Evolutionary conservation across 805 yeast genomes (phyloP), one percentile per base, ranked within the genome.

Genomic region (Lachancea kluyveri): DNA sequence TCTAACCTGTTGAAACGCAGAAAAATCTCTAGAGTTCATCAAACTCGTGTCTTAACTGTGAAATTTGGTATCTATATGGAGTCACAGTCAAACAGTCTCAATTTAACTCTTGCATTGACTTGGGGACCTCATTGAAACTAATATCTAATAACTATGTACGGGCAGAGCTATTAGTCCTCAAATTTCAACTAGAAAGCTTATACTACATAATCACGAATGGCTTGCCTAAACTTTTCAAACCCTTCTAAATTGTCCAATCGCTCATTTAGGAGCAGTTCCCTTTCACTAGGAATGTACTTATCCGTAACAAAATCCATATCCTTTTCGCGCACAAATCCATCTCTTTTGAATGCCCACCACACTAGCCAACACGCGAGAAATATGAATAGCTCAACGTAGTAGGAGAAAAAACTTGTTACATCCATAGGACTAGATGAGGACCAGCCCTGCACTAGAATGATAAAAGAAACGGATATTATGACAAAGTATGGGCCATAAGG

Each of bases 301-400:
- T 69, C 76, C 4, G 72, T 61, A 25, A 62, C 73, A 35, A 71
- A 69, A 49, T 71, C 76, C 75, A 71, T 71, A 27, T 69, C 72
- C 38, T 62, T 63, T 6, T 48, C 43, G 34, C 51, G 61, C 6
- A 67, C 61, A 45, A 67, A 68, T 26, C 50, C 52, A 37, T 69
- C 74, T 36, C 57, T 59, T 36, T 59, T 66, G 30, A 40, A 49
- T 3, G 60, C 13, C 59, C 67, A 54, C 72, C 72, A 70, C 14
- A 61, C 22, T 0, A 65, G 22, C 46, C 62, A 70, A 20, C 65
- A 56, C 6, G 52, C 37, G 31, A 74, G 74, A 59, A 71, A 70
- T 2, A 71, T 64, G 12, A 61, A 54, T 29, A 70, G 54, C 39
- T 69, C 76, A 29, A 70, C 44, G 37, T 71, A 70, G 12, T 59